Evolutionary conservation across 176 grass and related monocot genomes (phyloP), one percentile per base, ranked within the genome.

Genomic region (Neostapfia colusana): DNA sequence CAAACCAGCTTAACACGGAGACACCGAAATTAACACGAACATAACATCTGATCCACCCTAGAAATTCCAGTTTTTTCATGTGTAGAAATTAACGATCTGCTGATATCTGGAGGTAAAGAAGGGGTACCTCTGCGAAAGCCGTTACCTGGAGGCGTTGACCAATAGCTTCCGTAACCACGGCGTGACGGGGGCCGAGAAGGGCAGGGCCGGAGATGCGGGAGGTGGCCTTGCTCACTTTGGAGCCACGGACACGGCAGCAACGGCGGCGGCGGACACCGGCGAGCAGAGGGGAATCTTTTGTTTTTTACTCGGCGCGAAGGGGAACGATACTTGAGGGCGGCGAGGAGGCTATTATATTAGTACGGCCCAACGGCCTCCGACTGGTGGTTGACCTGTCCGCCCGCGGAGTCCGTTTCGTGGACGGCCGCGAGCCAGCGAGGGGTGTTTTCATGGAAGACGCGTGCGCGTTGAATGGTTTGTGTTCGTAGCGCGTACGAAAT

Each of bases 141-240:
- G 61, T 21, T 84, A 88, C 64, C 79, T 83, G 26, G 63, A 79
- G 41, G 77, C 70, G 78, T 85, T 57, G 88, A 85, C 71, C 94
- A 86, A 86, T 10, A 93, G 78, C 67, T 91, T 82, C 28, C 84
- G 64, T 86, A 93, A 93, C 95, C 95, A 93, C 57, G 82, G 89
- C 71, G 84, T 67, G 38, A 82, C 83, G 8, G 63, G 53, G 69
- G 73, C 28, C 56, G 80, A 84, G 53, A 86, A 79, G 64, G 61
- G 73, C 53, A 85, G 77, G 77, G 65, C 65, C 49, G 41, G 71
- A 83, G n/a, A 20, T 28, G 34, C 31, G 27, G 61, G 61, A 66
- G 18, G 65, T 7, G 18, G 18, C 20, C 51, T 54, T 54, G 51
- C 21, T 80, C 44, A 69, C 66, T 89, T 85, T 40, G 14, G 60